These are phyloP conservation scores for Arthrobotrys sinensis DNA, from an alignment of 2,329 filamentous ascomycete genomes.

Conservation along the genomic window DNA sequence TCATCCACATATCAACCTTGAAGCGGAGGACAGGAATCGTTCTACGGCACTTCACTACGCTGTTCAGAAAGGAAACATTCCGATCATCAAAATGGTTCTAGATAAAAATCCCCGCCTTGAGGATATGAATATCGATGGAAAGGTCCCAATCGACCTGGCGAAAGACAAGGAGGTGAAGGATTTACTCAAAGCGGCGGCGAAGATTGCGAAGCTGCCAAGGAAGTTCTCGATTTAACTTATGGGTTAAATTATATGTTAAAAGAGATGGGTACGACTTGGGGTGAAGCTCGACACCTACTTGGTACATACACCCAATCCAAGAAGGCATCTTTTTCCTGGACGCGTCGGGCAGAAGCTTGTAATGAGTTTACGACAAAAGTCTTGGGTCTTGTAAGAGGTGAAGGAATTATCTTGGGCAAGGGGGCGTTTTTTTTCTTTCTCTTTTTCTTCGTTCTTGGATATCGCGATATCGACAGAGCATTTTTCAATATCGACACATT, in stretches of 20 bases:
- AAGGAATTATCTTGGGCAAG: not conserved
- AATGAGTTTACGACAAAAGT: constrained; percentile 6
- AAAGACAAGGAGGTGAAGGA: constrained; percentile 57
- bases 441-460: not conserved
- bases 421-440: not conserved
- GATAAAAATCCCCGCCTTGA: constrained; percentile 56
- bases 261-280: not conserved
- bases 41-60: constrained; percentile 61
- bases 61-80: constrained; percentile 52
- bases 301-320: not conserved
- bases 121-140: constrained; percentile 58
- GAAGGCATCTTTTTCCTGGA: not conserved
- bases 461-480: not conserved
- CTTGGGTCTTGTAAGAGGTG: not conserved
- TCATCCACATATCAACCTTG: constrained; percentile 47
- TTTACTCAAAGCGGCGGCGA: constrained; percentile 47
- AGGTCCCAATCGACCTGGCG: constrained; percentile 56
- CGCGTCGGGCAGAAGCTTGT: not conserved
- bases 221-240: constrained; percentile 48
- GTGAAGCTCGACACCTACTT: not conserved
- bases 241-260: not conserved
- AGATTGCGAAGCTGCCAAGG: constrained; percentile 35
- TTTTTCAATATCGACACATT: no score
- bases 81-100: constrained; percentile 43
- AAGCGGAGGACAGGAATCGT: constrained; percentile 55